A percentile compares a stretch with the other conserved stretches of the same genome.
These are phyloP conservation scores for Scutellaria baicalensis DNA, from an alignment of 257 asterid genomes.

Conservation along the genomic window DNA sequence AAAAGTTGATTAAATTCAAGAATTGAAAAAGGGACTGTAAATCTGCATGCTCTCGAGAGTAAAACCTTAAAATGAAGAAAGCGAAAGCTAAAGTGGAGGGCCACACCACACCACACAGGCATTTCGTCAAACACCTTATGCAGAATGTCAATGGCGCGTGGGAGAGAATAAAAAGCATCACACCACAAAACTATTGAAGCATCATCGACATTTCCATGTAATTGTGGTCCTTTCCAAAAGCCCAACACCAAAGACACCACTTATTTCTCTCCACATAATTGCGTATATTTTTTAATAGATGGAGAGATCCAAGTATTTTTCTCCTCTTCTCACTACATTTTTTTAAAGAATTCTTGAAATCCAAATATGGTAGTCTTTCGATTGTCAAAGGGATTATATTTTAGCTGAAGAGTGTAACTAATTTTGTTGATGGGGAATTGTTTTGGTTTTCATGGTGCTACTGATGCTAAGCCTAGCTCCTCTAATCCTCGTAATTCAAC, in stretches of 20 bases:
- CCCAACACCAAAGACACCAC: background rate
- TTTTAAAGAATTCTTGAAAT: background rate
- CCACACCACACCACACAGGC: background rate
- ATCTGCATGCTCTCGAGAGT: no score
- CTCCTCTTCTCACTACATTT: background rate
- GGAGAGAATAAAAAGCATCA: background rate
- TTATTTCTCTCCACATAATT: background rate
- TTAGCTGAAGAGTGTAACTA: background rate
- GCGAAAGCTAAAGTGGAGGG: background rate
- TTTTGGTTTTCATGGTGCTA: conserved; percentile 48
- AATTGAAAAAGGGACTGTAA: background rate
- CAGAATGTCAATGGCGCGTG: conserved; percentile 13
- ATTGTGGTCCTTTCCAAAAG: background rate
- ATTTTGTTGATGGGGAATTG: conserved; percentile 73
- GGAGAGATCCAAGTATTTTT: background rate
- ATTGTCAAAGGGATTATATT: background rate
- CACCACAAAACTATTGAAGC: conserved; percentile 3
- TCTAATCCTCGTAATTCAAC: conserved; percentile 19
- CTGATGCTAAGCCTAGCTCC: conserved; percentile 35
- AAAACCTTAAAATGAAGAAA: background rate
- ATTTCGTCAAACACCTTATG: background rate
- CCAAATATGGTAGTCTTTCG: conserved; percentile 7
- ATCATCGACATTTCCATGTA: conserved; percentile 2
- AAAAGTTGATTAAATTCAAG: background rate
- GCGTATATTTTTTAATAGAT: background rate